These are phyloP conservation scores for Leccinum obscurum DNA, from an alignment of 768 basidiomycete species.

Conservation along the genomic window DNA sequence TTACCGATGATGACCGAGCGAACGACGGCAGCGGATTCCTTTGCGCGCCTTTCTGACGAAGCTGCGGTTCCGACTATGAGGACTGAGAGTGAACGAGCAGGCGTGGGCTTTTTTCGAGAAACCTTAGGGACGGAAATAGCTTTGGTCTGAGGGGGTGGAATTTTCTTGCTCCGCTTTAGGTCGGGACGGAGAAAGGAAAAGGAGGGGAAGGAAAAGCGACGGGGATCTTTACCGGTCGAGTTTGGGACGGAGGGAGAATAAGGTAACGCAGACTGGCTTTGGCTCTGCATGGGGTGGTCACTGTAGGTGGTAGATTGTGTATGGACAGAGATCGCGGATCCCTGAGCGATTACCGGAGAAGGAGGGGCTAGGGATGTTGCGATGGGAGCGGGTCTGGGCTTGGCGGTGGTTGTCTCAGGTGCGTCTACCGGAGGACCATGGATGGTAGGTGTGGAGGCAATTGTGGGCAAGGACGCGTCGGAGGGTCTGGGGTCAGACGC, in stretches of 20 bases:
- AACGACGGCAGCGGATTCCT: constrained; percentile 60
- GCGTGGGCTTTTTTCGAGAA: constrained; percentile 41
- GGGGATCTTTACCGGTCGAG: constrained; percentile 27
- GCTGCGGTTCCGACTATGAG: constrained; percentile 30
- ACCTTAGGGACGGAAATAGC: constrained; percentile 38
- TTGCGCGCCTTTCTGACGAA: constrained; percentile 58
- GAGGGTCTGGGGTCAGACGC: constrained; percentile 16
- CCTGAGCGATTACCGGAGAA: constrained; percentile 7
- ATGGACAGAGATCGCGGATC: constrained; percentile 8
- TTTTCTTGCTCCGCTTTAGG: constrained; percentile 27
- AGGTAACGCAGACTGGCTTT: constrained; percentile 30
- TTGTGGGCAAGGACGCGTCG: constrained; percentile 21
- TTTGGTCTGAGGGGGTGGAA: constrained; percentile 16
- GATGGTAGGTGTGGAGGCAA: constrained; percentile 26
- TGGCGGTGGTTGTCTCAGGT: constrained; percentile 2
- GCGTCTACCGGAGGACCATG: constrained; percentile 15
- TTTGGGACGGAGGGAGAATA: constrained; percentile 16
- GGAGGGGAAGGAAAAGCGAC: constrained; percentile 52
- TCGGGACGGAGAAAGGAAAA: constrained; percentile 42
- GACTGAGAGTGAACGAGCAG: constrained; percentile 34
- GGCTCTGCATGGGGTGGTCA: constrained; percentile 23
- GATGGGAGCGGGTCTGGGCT: constrained; percentile 7
- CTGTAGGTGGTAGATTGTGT: constrained; percentile 19
- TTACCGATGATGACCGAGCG: constrained; percentile 71
- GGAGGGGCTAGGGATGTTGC: constrained; percentile 22